Evolutionary conservation across 2,329 filamentous ascomycete genomes (phyloP), one percentile per base, ranked within the genome.

Genomic region (Didymella pinodella): DNA sequence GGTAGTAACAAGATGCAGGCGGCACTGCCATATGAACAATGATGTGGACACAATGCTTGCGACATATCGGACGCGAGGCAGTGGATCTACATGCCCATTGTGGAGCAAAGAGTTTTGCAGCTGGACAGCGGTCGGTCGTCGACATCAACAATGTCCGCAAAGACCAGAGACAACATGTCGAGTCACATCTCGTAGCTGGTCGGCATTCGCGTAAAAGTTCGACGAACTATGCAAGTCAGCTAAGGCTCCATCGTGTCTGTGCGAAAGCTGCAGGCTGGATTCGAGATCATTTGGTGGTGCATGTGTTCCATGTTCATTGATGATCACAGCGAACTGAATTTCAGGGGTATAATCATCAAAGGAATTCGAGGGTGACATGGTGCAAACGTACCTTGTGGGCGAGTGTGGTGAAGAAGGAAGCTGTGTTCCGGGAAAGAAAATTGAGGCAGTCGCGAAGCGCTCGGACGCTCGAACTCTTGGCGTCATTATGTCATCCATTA

Each of bases 251-350:
- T 36, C 18, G 0, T 26, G 38, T 41, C 18, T 43, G 47, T 57
- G 38, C 26, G 18, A 47, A 61, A 61, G 62, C 52, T 53, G 49
- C 46, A 48, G 44, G 32, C 36, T 14, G 54, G 49, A 45, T 50
- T 62, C 43, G 57, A 61, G 65, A 71, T 79, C 77, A 86, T 84
- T 85, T 84, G 84, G 84, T 86, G 80, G 79, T 86, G 84, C 84
- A 86, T 86, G 84, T 85, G 80, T 83, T 83, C 81, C 66, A 75
- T 78, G 82, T 82, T 83, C 83, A 84, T 84, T 80, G 74, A 73
- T 68, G 75, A 78, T 86, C 82, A 79, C 83, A 80, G 77, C 34
- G 79, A 83, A 84, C 81, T 75, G 59, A 73, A 75, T 80, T 82
- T 81, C 81, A 79, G 78, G 79, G 76, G 72, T 72, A 82, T 82